These are phyloP conservation scores for Leccinum uliginosum DNA, from an alignment of 768 basidiomycete genomes.

Conservation along the genomic window DNA sequence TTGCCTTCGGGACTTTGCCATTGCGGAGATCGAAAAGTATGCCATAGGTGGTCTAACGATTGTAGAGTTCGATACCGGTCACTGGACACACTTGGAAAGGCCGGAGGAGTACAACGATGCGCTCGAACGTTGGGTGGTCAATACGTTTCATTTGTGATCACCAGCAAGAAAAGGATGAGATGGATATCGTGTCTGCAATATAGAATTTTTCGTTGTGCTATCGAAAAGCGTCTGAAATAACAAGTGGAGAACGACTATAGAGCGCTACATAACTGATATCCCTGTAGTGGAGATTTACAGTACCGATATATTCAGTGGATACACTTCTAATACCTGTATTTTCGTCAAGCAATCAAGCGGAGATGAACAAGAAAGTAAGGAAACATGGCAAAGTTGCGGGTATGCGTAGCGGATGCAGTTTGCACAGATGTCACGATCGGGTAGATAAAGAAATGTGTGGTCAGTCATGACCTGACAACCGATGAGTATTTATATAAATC, in stretches of 20 bases:
- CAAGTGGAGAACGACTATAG: not conserved
- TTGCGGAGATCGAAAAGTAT: slow-evolving; percentile 23
- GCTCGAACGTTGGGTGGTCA: slow-evolving; percentile 32
- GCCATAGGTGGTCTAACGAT: slow-evolving; percentile 27
- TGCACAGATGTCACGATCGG: not conserved
- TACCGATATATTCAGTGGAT: slow-evolving; percentile 5
- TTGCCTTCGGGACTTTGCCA: slow-evolving; percentile 24
- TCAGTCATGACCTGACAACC: slow-evolving; percentile 69
- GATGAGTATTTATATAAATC: slow-evolving; percentile 47
- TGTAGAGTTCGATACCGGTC: slow-evolving; percentile 34
- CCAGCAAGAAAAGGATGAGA: not conserved
- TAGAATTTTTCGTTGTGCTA: not conserved
- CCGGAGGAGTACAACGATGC: slow-evolving; percentile 33
- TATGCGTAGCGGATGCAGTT: slow-evolving; percentile 11
- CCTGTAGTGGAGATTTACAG: not conserved
- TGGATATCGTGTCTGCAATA: slow-evolving; percentile 1
- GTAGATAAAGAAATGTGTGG: slow-evolving; percentile 4
- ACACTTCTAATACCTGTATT: slow-evolving; percentile 27
- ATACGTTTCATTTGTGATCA: slow-evolving; percentile 15
- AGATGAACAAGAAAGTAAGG: not conserved
- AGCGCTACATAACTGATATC: not conserved
- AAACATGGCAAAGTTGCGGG: not conserved
- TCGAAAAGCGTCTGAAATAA: not conserved
- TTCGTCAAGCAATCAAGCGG: slow-evolving; percentile 7
- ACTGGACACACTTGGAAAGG: slow-evolving; percentile 36